Evolutionary conservation across 164 flowering plant genomes (phyloP).

Genomic region (Dillenia suffruticosa): DNA sequence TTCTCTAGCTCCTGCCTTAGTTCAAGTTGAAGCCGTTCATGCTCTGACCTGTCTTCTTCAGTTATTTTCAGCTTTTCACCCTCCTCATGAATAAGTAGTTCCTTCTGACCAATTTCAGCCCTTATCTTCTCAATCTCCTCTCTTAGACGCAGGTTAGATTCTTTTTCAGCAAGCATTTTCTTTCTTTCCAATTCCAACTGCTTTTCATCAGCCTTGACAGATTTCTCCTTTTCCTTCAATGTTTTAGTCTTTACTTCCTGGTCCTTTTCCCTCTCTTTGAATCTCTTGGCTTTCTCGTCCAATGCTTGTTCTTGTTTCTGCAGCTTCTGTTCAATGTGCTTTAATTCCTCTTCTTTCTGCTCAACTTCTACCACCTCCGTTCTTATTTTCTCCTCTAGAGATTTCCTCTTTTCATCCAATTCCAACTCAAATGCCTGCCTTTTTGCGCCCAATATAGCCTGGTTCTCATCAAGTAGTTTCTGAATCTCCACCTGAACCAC

Average conservation of each 20-base stretch:
- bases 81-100: conserved; percentile 46
- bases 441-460: conserved; percentile 32
- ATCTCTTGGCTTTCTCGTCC: conserved; percentile 58
- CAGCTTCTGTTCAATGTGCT: conserved; percentile 63
- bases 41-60: conserved; percentile 56
- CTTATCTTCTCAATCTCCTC: conserved; percentile 48
- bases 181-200: conserved; percentile 42
- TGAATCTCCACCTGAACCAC: conserved; percentile 61
- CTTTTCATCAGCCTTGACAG: conserved; percentile 52
- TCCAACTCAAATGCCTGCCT: conserved; percentile 56
- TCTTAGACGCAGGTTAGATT: conserved; percentile 34
- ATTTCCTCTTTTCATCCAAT: conserved; percentile 47
- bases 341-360: conserved; percentile 45
- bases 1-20: conserved; percentile 62
- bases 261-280: conserved; percentile 74
- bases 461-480: conserved; percentile 67
- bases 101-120: conserved; percentile 38
- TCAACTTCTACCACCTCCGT: conserved; percentile 33
- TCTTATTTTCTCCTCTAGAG: conserved; percentile 54
- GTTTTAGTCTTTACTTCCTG: conserved; percentile 48
- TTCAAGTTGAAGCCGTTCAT: conserved; percentile 44
- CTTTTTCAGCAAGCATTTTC: conserved; percentile 41
- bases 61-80: conserved; percentile 41
- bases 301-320: conserved; percentile 54
- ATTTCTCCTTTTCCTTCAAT: conserved; percentile 65